Percentiles rank a stretch among this genome's conserved stretches.
phyloP scores from a whole-genome alignment of 768 basidiomycete genomes.

The Trichaptum fuscoviolaceum region DNA sequence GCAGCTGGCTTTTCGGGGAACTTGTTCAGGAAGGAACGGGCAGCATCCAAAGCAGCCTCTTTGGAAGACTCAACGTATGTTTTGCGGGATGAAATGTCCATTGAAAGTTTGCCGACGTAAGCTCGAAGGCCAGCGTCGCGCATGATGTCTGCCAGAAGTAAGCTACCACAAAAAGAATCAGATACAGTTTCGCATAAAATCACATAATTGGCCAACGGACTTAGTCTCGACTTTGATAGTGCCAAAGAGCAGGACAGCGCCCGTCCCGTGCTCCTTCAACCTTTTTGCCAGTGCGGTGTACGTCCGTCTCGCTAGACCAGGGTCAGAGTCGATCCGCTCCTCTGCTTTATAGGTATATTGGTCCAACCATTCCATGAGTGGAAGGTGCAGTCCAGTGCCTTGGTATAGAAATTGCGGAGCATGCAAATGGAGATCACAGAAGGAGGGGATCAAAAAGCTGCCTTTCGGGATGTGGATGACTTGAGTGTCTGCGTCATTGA shows the following conservation, averaged over 20 bases:
- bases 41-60: conserved; percentile 43
- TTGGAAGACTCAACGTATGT: conserved; percentile 66
- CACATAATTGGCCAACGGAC: conserved; percentile 35
- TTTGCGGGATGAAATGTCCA: conserved; percentile 73
- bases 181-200: no score
- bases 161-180: conserved; percentile 32
- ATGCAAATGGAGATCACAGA: conserved; percentile 81
- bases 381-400: conserved; percentile 80
- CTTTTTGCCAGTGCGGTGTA: conserved; percentile 63
- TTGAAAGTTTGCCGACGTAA: conserved; percentile 86
- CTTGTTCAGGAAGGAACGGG: conserved; percentile 49
- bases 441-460: conserved; percentile 72
- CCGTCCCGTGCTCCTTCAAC: conserved; percentile 71
- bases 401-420: conserved; percentile 88
- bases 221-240: conserved; percentile 81
- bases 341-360: conserved; percentile 82
- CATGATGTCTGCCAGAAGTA: conserved; percentile 76
- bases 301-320: conserved; percentile 54
- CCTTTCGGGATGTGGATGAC: conserved; percentile 38
- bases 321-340: conserved; percentile 61
- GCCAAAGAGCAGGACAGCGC: conserved; percentile 73
- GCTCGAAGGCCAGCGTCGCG: conserved; percentile 66
- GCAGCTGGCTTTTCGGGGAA: conserved; percentile 36
- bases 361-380: conserved; percentile 80
- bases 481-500: conserved; percentile 18